Percentiles rank a stretch among this genome's conserved stretches.
phyloP scores from a whole-genome alignment of 331 rosid species.

The Ulmus americana region DNA sequence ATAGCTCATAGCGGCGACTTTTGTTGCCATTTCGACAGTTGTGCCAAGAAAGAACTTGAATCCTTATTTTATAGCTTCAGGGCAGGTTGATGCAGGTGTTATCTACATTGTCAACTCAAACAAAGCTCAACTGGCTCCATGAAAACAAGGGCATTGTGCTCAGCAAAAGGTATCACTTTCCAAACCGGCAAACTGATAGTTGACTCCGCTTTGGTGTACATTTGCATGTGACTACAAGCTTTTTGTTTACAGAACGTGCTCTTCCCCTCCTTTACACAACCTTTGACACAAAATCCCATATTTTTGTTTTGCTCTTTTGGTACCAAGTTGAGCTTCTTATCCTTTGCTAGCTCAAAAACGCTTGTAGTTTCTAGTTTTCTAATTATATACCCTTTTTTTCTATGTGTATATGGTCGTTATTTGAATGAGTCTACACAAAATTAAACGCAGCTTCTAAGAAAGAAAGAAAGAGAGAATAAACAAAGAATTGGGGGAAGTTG shows the following conservation, averaged over 20 bases:
- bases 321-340: no score
- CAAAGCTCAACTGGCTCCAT: not conserved
- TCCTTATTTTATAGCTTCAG: no score
- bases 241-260: not conserved
- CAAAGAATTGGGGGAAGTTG: not conserved
- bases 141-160: not conserved
- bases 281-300: not conserved
- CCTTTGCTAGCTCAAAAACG: no score
- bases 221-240: slow-evolving; percentile 5
- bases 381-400: no score
- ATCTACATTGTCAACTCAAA: not conserved
- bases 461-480: not conserved
- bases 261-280: slow-evolving; percentile 1
- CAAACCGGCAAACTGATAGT: not conserved
- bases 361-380: not conserved
- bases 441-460: not conserved
- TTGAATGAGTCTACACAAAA: no score
- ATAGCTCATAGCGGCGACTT: no score
- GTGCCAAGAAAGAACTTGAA: no score
- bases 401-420: not conserved
- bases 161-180: not conserved
- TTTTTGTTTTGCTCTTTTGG: not conserved
- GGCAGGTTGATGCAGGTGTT: not conserved
- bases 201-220: not conserved
- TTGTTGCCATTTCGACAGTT: no score